These are phyloP conservation scores for Excoecaria agallocha DNA, from an alignment of 345 rosid species.

Conservation along the genomic window DNA sequence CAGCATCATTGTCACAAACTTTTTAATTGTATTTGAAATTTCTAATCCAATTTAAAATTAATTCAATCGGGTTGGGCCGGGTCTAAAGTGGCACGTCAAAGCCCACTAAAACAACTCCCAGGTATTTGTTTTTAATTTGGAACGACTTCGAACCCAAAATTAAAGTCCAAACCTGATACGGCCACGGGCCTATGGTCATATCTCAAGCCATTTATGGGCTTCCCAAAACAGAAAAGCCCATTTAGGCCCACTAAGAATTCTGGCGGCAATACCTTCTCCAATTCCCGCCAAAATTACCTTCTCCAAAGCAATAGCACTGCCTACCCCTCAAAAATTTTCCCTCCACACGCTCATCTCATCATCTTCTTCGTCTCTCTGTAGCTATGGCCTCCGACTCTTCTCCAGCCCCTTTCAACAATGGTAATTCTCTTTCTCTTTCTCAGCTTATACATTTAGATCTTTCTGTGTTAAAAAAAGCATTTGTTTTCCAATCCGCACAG, in stretches of 20 bases:
- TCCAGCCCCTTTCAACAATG: slow-evolving; percentile 42
- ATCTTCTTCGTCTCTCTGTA: slow-evolving; percentile 22
- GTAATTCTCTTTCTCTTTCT: slow-evolving; percentile 24
- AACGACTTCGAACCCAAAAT: no score
- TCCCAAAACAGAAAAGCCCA: not conserved
- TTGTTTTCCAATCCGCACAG: no score
- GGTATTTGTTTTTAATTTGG: no score
- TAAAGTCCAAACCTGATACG: no score
- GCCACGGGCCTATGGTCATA: no score
- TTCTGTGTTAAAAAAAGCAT: not conserved
- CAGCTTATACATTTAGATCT: not conserved
- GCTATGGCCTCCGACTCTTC: slow-evolving; percentile 73
- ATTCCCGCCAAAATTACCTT: slow-evolving; percentile 41
- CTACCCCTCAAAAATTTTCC: not conserved
- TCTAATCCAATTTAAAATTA: no score
- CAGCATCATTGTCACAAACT: no score
- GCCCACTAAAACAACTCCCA: no score
- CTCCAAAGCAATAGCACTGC: slow-evolving; percentile 19
- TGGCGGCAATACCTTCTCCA: slow-evolving; percentile 51
- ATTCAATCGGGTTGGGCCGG: no score
- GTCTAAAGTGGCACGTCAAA: no score
- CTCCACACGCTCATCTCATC: not conserved
- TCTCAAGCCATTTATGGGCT: not conserved
- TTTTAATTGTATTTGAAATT: no score
- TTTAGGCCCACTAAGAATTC: slow-evolving; percentile 20